These are phyloP conservation scores for Hyphodiscus sp. DNA, from an alignment of 2,329 filamentous ascomycete species.

Conservation along the genomic window DNA sequence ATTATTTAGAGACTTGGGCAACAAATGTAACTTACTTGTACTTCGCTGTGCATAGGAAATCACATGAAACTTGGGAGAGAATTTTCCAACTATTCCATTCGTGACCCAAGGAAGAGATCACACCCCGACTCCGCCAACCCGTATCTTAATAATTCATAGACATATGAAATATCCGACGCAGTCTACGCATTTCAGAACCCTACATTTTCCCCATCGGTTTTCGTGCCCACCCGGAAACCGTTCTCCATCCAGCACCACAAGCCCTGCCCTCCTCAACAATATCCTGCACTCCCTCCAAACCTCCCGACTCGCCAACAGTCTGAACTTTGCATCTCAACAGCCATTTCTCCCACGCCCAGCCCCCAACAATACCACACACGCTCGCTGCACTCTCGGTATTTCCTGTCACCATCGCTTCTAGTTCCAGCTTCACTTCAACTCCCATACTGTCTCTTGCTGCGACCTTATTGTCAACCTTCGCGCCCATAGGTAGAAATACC, in stretches of 20 bases:
- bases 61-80: no score
- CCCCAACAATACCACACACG: slow-evolving; percentile 74
- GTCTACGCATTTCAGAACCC: not conserved
- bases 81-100: no score
- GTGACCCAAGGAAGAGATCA: not conserved
- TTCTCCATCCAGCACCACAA: slow-evolving; percentile 52
- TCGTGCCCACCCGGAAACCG: slow-evolving; percentile 56
- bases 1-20: not conserved
- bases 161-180: not conserved
- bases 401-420: slow-evolving; percentile 59
- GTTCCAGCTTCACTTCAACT: slow-evolving; percentile 41
- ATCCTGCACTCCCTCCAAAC: slow-evolving; percentile 52
- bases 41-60: no score
- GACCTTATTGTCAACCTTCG: slow-evolving; percentile 38
- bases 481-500: slow-evolving; percentile 81
- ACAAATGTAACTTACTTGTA: no score
- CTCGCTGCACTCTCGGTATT: slow-evolving; percentile 66
- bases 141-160: not conserved
- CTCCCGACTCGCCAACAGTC: slow-evolving; percentile 65
- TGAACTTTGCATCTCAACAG: slow-evolving; percentile 82
- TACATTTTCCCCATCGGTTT: slow-evolving; percentile 42
- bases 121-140: not conserved
- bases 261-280: slow-evolving; percentile 58
- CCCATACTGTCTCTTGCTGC: slow-evolving; percentile 33
- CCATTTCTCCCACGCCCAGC: slow-evolving; percentile 96